Evolutionary conservation across 352 stramenopile species (phyloP), one percentile per base, ranked within the genome.

Genomic region (Blastocystis sp.): DNA sequence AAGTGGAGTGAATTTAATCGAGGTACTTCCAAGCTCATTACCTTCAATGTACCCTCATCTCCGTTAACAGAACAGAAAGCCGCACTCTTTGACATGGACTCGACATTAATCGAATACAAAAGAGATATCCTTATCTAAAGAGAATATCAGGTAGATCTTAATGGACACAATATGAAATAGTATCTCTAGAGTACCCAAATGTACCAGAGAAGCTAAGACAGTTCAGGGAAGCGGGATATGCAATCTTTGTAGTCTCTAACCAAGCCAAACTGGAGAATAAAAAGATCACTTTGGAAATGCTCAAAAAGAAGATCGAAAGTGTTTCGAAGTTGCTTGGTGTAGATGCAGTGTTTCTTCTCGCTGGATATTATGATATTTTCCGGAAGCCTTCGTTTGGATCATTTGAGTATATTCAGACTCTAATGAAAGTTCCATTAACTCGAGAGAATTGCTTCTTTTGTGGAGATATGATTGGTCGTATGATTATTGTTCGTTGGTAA

Each of bases 301-400:
- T 89, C 17, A 76, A 89, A 57, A 44, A 19, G 13, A 89, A 89
- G 51, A 56, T 89, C 9, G 78, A 89, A 44, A 89, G 58, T 22
- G 51, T 78, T 30, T 69, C 33, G 6, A 22, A 17, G 35, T 56
- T 89, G 33, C 66, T 89, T 1, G 40, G 40, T 22, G 51, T 48
- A 9, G 33, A 76, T 22, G 44, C 35, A 17, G 58, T 89, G 9
- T 37, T 89, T 9, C 27, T 89, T 53, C n/a, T 89, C n/a, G 60
- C 60, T 11, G 42, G 42, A 2, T 78, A 79, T 30, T 62, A 66
- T 54, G 60, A 89, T 22, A 11, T 57, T 19, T 89, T 54, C 48
- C 60, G 60, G 1, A 79, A 89, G n/a, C 66, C 66, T 33, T 19
- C 24, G 30, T 27, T 24, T 30, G 60, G 66, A 53, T 76, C 51